A percentile compares a stretch with the other conserved stretches of the same genome.
Evolutionary conservation across 371 early-diverging fungal genomes (phyloP).

Genomic region (Mucor mucedo): DNA sequence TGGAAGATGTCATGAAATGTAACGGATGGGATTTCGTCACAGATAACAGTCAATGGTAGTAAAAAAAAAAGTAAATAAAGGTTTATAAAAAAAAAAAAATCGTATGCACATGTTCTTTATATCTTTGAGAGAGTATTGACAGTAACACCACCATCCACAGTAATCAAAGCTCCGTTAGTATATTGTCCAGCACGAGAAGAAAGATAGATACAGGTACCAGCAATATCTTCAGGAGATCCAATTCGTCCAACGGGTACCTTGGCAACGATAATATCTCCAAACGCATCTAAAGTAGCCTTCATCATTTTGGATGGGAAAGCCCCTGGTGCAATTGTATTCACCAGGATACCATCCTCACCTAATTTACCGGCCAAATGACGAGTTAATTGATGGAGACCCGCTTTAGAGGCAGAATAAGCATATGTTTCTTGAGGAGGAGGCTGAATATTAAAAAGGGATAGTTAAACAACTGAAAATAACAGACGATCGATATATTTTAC

Average conservation of each 20-base stretch:
- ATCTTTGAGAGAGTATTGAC: not conserved
- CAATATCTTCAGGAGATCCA: slow-evolving; percentile 85
- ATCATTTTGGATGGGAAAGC: slow-evolving; percentile 89
- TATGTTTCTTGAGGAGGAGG: slow-evolving; percentile 61
- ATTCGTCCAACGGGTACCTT: slow-evolving; percentile 76
- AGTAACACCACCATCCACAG: slow-evolving; percentile 81
- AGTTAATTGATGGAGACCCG: slow-evolving; percentile 77
- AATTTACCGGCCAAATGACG: slow-evolving; percentile 68
- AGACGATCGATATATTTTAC: slow-evolving; percentile 23
- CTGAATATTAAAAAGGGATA: slow-evolving; percentile 1
- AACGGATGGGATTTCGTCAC: slow-evolving; percentile 13
- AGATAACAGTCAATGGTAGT: not conserved
- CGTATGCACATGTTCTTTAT: not conserved
- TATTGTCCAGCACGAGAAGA: slow-evolving; percentile 82
- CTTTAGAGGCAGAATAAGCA: slow-evolving; percentile 81
- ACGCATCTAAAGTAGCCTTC: slow-evolving; percentile 68
- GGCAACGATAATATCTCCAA: slow-evolving; percentile 60
- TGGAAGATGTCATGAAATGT: slow-evolving; percentile 55
- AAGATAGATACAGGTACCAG: slow-evolving; percentile 81
- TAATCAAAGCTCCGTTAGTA: slow-evolving; percentile 81
- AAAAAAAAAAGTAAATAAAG: too few species aligned
- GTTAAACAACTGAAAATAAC: not conserved
- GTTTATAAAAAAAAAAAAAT: too few species aligned
- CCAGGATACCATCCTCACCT: slow-evolving; percentile 65
- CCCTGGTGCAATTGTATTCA: slow-evolving; percentile 91